Percentiles rank a stretch among this genome's conserved stretches.
Evolutionary conservation across 2,329 filamentous ascomycete genomes (phyloP).

Genomic region (Penicillium crustosum): DNA sequence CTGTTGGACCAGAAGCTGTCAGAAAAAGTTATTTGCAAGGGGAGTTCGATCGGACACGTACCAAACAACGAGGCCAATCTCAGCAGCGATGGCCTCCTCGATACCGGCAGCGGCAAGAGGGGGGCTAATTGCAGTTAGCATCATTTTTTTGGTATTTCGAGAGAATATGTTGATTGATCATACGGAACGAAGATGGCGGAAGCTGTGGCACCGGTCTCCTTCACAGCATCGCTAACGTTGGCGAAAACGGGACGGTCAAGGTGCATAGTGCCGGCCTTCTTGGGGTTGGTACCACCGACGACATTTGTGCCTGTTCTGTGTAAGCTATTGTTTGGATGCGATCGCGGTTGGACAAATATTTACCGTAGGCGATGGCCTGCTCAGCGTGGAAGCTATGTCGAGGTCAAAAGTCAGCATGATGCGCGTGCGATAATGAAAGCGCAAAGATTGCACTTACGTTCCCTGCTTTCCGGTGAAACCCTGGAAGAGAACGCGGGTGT

Average conservation of each 20-base stretch:
- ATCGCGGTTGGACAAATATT: slow-evolving; percentile 26
- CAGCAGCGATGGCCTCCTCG: slow-evolving; percentile 90
- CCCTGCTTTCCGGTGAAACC: slow-evolving; percentile 97
- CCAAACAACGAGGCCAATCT: slow-evolving; percentile 93
- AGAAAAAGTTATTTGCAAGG: slow-evolving; percentile 11
- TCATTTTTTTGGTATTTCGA: not conserved
- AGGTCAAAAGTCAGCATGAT: slow-evolving; percentile 32
- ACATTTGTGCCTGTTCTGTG: slow-evolving; percentile 77
- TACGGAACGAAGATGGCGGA: slow-evolving; percentile 97
- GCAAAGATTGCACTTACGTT: slow-evolving; percentile 63
- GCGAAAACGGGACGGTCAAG: slow-evolving; percentile 91
- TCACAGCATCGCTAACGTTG: slow-evolving; percentile 82
- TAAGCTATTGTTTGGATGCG: slow-evolving; percentile 22
- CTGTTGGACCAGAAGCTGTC: slow-evolving; percentile 27
- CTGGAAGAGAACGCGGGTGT: slow-evolving; percentile 95
- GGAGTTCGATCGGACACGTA: slow-evolving; percentile 35
- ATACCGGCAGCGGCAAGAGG: slow-evolving; percentile 91
- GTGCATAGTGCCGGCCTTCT: slow-evolving; percentile 91
- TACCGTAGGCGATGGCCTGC: slow-evolving; percentile 98
- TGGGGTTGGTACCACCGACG: slow-evolving; percentile 97
- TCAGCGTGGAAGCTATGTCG: slow-evolving; percentile 82
- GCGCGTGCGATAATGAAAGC: slow-evolving; percentile 17
- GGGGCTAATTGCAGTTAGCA: slow-evolving; percentile 59
- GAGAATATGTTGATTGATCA: slow-evolving; percentile 21
- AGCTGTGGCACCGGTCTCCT: slow-evolving; percentile 84